Conservation (phyloP, 805 yeast genomes). For the Schwanniomyces vanrijiae region DNA sequence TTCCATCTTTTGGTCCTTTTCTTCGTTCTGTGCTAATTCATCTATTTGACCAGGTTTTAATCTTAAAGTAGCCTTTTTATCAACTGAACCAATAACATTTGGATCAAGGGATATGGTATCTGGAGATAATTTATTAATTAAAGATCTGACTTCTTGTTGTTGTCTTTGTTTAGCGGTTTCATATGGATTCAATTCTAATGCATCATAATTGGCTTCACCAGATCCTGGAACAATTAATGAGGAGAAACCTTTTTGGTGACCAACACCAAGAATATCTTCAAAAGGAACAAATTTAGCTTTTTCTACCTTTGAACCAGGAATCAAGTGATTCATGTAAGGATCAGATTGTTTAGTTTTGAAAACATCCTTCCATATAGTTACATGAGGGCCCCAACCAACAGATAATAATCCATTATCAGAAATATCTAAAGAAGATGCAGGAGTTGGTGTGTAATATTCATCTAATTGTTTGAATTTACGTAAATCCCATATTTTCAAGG, state of each 20-base stretch:
- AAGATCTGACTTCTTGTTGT: slow-evolving; percentile 81
- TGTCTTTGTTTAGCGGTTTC: slow-evolving; percentile 92
- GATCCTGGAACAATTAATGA: slow-evolving; percentile 93
- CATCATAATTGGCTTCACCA: slow-evolving; percentile 97
- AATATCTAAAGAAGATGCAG: slow-evolving; percentile 74
- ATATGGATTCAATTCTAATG: slow-evolving; percentile 89
- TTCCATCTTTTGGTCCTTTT: slow-evolving; percentile 50
- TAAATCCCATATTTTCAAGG: slow-evolving; percentile 89
- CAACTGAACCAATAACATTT: slow-evolving; percentile 78
- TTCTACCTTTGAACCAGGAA: slow-evolving; percentile 74
- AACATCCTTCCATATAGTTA: slow-evolving; percentile 90
- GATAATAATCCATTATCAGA: slow-evolving; percentile 87
- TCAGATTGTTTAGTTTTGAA: slow-evolving; percentile 67
- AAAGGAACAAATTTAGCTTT: slow-evolving; percentile 80
- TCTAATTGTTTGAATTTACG: slow-evolving; percentile 78
- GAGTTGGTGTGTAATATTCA: slow-evolving; percentile 74
- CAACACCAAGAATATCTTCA: slow-evolving; percentile 93
- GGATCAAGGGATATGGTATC: slow-evolving; percentile 95
- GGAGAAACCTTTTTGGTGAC: slow-evolving; percentile 76
- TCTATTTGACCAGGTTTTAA: slow-evolving; percentile 59
- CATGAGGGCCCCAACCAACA: slow-evolving; percentile 95
- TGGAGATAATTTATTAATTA: slow-evolving; percentile 85
- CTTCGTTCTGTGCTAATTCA: slow-evolving; percentile 37
- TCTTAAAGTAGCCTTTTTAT: slow-evolving; percentile 66
- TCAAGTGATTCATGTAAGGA: slow-evolving; percentile 90